A percentile compares a stretch with the other conserved stretches of the same genome.
Evolutionary conservation across 495 filamentous ascomycete species (phyloP).

Genomic region (Aspergillus hancockii): DNA sequence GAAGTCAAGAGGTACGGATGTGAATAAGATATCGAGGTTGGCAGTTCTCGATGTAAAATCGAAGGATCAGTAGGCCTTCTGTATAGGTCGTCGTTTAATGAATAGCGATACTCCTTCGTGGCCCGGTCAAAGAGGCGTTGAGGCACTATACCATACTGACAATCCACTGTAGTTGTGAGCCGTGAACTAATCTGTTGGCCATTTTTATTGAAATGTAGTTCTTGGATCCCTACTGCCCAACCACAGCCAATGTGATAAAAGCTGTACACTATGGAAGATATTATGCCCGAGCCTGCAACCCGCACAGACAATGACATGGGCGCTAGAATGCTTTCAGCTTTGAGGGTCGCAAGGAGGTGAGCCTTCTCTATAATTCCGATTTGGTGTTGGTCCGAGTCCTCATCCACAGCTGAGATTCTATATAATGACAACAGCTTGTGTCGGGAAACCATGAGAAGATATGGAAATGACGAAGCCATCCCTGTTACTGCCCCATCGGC

Average conservation of each 20-base stretch:
- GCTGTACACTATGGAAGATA: constrained; percentile 83
- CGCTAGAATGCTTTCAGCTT: constrained; percentile 76
- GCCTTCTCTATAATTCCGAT: constrained; percentile 36
- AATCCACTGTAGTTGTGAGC: constrained; percentile 50
- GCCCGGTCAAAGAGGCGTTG: constrained; percentile 41
- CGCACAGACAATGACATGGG: constrained; percentile 80
- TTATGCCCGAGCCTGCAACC: constrained; percentile 56
- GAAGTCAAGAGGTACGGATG: constrained; percentile 91
- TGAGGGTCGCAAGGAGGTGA: constrained; percentile 73
- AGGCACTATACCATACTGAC: constrained; percentile 38
- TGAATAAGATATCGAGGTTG: constrained; percentile 79
- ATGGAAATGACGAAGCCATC: constrained; percentile 74
- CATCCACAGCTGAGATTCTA: constrained; percentile 43
- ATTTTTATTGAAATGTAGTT: constrained; percentile 62
- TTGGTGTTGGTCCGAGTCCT: constrained; percentile 8
- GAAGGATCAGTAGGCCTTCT: constrained; percentile 24
- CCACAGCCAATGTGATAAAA: constrained; percentile 57
- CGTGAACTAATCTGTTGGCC: constrained; percentile 58
- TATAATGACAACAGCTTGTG: constrained; percentile 76
- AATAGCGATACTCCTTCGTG: constrained; percentile 29
- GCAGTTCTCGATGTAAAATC: constrained; percentile 46
- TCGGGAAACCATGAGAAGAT: constrained; percentile 74
- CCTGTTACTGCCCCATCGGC: constrained; percentile 68
- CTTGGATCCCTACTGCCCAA: constrained; percentile 90
- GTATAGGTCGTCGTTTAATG: not conserved